Percentiles rank a stretch among this genome's conserved stretches.
These are phyloP conservation scores for Ustilago nuda DNA, from an alignment of 1,284 basidiomycete species.

Conservation along the genomic window DNA sequence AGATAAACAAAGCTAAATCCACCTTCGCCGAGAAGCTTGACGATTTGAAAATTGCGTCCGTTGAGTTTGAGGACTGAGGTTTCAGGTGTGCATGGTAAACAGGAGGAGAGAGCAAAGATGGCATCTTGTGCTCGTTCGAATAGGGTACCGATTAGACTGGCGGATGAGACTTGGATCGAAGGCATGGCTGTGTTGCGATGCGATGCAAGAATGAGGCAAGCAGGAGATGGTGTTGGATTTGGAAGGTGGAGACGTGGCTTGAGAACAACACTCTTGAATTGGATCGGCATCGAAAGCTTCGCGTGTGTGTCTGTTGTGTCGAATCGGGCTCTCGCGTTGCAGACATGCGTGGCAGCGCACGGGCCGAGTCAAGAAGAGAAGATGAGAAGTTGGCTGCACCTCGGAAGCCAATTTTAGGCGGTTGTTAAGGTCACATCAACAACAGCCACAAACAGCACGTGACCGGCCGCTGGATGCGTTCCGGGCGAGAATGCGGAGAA, in stretches of 20 bases:
- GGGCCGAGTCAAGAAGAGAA: not conserved
- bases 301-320: not conserved
- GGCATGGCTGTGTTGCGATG: constrained; percentile 19
- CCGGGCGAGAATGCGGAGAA: constrained; percentile 18
- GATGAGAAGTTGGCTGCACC: not conserved
- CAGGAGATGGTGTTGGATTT: not conserved
- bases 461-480: constrained; percentile 32
- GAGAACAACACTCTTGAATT: constrained; percentile 33
- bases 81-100: constrained; percentile 55
- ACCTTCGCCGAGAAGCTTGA: constrained; percentile 67
- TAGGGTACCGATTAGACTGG: constrained; percentile 28
- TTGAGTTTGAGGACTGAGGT: constrained; percentile 59
- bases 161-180: constrained; percentile 32
- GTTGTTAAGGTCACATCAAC: not conserved
- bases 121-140: constrained; percentile 57
- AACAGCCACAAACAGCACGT: constrained; percentile 15
- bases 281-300: not conserved
- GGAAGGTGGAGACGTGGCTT: not conserved
- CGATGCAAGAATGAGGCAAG: not conserved
- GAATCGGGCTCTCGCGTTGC: not conserved
- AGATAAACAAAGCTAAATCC: constrained; percentile 68
- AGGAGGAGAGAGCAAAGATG: constrained; percentile 55
- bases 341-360: constrained; percentile 1
- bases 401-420: not conserved
- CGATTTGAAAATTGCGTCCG: constrained; percentile 61